phyloP scores from a whole-genome alignment of 306 rosid genomes.

The Myrica gale region DNA sequence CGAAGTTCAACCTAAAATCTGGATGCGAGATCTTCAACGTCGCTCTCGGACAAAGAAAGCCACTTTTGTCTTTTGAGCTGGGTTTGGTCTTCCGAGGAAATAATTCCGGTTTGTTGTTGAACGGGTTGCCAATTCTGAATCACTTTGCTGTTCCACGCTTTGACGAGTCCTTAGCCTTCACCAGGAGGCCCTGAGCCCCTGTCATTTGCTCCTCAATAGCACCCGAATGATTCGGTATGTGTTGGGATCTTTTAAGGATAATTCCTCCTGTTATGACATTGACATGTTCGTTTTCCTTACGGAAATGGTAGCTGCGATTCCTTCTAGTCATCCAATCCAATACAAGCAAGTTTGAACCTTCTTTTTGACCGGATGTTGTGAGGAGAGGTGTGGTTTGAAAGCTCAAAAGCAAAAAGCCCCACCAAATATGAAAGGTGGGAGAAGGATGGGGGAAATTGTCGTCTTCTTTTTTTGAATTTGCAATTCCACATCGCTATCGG shows the following conservation, averaged over 20 bases:
- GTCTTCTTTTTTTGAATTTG: slow-evolving; percentile 22
- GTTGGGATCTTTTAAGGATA: too few species aligned
- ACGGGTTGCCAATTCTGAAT: slow-evolving; percentile 16
- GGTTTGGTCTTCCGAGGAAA: slow-evolving; percentile 18
- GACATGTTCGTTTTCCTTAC: slow-evolving; percentile 6
- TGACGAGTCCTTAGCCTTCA: background rate
- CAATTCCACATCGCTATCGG: slow-evolving; percentile 14
- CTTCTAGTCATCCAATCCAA: slow-evolving; percentile 35
- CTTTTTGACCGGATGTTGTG: slow-evolving; percentile 50
- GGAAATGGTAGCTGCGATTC: slow-evolving; percentile 32
- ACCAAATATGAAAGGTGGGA: slow-evolving; percentile 6
- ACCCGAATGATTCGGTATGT: background rate
- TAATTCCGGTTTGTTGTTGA: slow-evolving; percentile 31
- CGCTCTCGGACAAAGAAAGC: slow-evolving; percentile 40
- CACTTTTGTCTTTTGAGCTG: slow-evolving; percentile 16
- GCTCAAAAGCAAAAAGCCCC: slow-evolving; percentile 26
- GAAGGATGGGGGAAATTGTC: slow-evolving; percentile 15
- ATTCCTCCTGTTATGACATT: too few species aligned
- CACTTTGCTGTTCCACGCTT: slow-evolving; percentile 18
- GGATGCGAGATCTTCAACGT: slow-evolving; percentile 25
- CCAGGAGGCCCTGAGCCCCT: background rate
- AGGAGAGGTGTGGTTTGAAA: slow-evolving; percentile 21
- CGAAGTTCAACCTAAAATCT: slow-evolving; percentile 27
- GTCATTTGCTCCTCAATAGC: background rate
- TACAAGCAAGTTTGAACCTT: slow-evolving; percentile 29